Conservation (phyloP, 2,329 filamentous ascomycete species). For the Dryadomyces sulphureus region DNA sequence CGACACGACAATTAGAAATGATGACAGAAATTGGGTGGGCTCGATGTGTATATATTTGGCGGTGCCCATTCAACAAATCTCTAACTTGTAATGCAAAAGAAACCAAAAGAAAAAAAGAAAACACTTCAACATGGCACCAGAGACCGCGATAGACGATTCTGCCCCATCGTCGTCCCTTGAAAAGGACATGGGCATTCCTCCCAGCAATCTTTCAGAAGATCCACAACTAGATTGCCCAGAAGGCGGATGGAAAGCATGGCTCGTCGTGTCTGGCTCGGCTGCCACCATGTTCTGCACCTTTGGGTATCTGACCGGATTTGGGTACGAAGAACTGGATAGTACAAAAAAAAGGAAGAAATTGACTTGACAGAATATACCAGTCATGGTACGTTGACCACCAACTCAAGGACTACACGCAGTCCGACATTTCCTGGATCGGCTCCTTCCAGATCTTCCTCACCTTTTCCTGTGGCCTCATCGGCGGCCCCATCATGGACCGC, state of each 20-base stretch:
- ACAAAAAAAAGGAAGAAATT: background rate
- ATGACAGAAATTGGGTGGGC: background rate
- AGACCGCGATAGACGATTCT: background rate
- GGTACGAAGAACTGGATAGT: background rate
- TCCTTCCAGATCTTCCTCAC: slow-evolving; percentile 17
- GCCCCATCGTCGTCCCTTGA: background rate
- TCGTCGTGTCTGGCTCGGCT: slow-evolving; percentile 11
- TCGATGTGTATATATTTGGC: background rate
- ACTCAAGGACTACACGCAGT: slow-evolving; percentile 14
- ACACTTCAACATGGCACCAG: no score
- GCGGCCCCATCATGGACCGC: slow-evolving; percentile 21
- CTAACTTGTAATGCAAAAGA: no score
- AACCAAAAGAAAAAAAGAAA: no score
- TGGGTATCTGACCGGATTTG: slow-evolving; percentile 2
- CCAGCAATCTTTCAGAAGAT: background rate
- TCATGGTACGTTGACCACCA: slow-evolving; percentile 15
- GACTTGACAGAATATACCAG: background rate
- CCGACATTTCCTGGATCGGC: slow-evolving; percentile 16
- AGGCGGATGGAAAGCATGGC: slow-evolving; percentile 16
- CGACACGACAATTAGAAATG: background rate
- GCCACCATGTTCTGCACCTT: slow-evolving; percentile 15
- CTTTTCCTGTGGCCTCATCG: slow-evolving; percentile 15
- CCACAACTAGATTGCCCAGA: slow-evolving; percentile 6
- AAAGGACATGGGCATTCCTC: background rate
- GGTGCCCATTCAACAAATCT: background rate